Conservation (phyloP, 1,284 basidiomycete species). For the Fomitopsis pinicola region DNA sequence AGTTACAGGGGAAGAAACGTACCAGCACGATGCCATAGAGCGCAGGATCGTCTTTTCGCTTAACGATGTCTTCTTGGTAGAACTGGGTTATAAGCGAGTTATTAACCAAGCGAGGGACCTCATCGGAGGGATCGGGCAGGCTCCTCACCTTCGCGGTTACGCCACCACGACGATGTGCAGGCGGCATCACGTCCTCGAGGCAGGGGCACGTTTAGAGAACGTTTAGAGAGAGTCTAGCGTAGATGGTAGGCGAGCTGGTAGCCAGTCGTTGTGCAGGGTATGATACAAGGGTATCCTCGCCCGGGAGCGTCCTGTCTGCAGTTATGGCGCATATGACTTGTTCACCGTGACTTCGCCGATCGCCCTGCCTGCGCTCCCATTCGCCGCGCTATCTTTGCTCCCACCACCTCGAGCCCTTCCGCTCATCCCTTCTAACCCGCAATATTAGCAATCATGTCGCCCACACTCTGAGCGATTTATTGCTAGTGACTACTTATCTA, state of each 20-base stretch:
- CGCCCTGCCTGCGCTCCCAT: not conserved
- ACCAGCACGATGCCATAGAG: slow-evolving; percentile 53
- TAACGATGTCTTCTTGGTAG: slow-evolving; percentile 75
- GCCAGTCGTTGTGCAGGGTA: not conserved
- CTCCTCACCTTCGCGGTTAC: slow-evolving; percentile 1
- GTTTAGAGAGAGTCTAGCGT: not conserved
- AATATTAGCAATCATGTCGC: not conserved
- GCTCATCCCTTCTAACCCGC: not conserved
- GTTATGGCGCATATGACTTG: not conserved
- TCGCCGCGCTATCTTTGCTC: not conserved
- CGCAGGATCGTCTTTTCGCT: slow-evolving; percentile 39
- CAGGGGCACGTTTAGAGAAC: not conserved
- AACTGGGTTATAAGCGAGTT: slow-evolving; percentile 39
- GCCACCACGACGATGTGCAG: not conserved
- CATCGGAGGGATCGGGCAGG: not conserved
- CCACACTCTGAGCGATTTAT: not conserved
- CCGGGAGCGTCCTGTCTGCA: not conserved
- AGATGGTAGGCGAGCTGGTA: not conserved
- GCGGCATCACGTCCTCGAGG: not conserved
- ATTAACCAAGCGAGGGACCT: not conserved
- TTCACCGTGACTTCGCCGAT: not conserved
- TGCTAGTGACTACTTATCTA: not conserved
- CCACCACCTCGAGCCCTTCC: not conserved
- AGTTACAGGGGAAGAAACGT: slow-evolving; percentile 11
- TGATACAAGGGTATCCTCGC: not conserved